phyloP scores from a whole-genome alignment of 2,329 filamentous ascomycete species.

The Lachnellula hyalina region DNA sequence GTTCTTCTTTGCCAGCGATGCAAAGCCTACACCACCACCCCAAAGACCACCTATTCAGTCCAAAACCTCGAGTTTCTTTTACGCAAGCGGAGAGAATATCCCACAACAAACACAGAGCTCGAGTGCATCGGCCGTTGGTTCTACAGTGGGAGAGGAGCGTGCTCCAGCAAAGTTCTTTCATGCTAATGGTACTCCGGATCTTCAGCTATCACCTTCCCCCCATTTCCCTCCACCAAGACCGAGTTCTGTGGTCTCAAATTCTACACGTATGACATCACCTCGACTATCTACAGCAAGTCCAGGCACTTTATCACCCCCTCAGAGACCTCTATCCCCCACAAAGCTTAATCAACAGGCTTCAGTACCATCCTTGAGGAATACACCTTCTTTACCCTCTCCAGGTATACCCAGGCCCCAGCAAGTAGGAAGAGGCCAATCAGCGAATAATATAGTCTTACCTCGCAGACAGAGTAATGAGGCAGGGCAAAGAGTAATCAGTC shows the following conservation, averaged over 20 bases:
- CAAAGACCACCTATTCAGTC: constrained; percentile 17
- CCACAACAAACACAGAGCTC: constrained; percentile 31
- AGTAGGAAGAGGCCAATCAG: constrained; percentile 19
- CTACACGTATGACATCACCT: constrained; percentile 38
- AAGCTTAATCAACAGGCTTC: constrained; percentile 35
- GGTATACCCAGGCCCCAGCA: constrained; percentile 17
- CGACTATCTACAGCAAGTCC: constrained; percentile 34
- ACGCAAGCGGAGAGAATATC: constrained; percentile 42
- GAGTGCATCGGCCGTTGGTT: constrained; percentile 26
- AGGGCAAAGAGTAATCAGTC: constrained; percentile 11
- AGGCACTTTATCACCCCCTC: constrained; percentile 28
- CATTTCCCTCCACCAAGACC: constrained; percentile 37
- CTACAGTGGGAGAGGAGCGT: constrained; percentile 26
- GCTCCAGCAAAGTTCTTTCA: constrained; percentile 64
- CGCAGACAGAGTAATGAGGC: constrained; percentile 22
- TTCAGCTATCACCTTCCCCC: constrained; percentile 34
- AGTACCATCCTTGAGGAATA: constrained; percentile 19
- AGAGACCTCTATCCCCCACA: constrained; percentile 47
- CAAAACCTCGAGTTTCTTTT: constrained; percentile 40
- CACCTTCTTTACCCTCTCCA: constrained; percentile 22
- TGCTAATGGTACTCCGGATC: constrained; percentile 58
- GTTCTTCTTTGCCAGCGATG: constrained; percentile 92
- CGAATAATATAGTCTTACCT: constrained; percentile 17
- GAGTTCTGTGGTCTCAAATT: constrained; percentile 42
- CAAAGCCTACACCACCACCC: constrained; percentile 38